Base-by-base conservation (phyloP, 345 rosid species). In the Eutrema japonicum region DNA sequence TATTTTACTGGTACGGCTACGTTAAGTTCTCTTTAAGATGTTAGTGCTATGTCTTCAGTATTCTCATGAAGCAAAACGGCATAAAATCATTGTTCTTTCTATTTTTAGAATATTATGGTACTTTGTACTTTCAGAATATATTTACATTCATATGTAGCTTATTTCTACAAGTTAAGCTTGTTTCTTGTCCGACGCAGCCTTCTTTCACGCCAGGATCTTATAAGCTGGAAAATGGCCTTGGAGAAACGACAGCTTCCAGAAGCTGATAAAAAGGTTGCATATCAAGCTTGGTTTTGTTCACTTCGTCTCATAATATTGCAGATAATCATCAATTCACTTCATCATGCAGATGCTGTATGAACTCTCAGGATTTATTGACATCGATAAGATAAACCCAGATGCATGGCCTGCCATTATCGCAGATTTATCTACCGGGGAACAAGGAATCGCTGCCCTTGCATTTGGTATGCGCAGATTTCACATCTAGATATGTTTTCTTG, bases 201-300 rank as follows among this genome's bases (percentile, higher is more conserved):
- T 79, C 82, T 92, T 62, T 90, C 99, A 18, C 96, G 98, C 38
- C 99, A 95, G 83, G 96, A 92, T 79, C 96, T 95, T 72, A 88
- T 95, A 13, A 90, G 91, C 78, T 95, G 99, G 99, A 95, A 92
- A 86, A 92, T 92, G 98, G 94, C 92, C 65, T 79, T 95, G 29
- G 99, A 95, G 85, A 90, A 83, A 72, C 82, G 82, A 62, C 92
- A 87, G 68, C 96, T 95, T 56, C 97, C 96, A 66, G 91, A 86
- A 84, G 96, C 96, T 73, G 84, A 95, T 71, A 79, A 67, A 87
- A 84, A 90, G 94, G 99, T 95, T 42, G 50, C 58, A 71, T 64
- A 71, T 65, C 56, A 29, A 71, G 27, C 45, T 66, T 51, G 57
- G 32, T 41, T 47, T 48, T 64, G 54, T 42, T 12, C n/a, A 43